Percentiles rank a stretch among this genome's conserved stretches.
Conservation (phyloP, 169 alveolate genomes). For the Plasmodium gallinaceum region DNA sequence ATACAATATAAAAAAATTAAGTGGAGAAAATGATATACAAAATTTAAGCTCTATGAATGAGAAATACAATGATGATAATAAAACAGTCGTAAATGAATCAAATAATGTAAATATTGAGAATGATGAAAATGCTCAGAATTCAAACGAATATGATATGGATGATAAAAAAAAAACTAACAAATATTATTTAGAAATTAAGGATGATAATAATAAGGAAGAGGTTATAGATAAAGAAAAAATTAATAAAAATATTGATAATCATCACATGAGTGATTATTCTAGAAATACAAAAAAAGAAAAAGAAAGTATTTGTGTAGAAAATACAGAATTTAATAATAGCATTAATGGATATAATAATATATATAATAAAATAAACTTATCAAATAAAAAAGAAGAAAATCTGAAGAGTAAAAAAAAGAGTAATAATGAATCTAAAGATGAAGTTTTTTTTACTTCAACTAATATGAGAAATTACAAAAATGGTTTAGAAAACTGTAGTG, state of each 20-base stretch:
- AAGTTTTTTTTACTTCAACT: neutral
- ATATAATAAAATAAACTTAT: neutral
- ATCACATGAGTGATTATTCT: neutral
- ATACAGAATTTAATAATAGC: neutral
- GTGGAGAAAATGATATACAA: neutral
- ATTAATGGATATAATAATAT: neutral
- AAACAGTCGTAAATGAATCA: neutral
- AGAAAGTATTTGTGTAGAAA: neutral
- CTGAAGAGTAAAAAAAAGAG: neutral
- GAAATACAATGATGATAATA: neutral
- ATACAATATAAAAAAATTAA: conserved; percentile 1
- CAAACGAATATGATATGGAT: neutral
- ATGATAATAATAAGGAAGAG: neutral
- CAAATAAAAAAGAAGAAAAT: too few species aligned
- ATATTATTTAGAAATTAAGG: neutral
- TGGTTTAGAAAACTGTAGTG: neutral
- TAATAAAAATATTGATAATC: neutral
- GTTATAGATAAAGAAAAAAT: neutral
- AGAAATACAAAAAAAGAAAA: neutral
- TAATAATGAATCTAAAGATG: neutral
- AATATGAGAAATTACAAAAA: neutral
- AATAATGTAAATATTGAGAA: neutral
- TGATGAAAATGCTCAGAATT: neutral
- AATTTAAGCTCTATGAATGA: neutral
- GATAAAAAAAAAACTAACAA: neutral